Evolutionary conservation across 2,329 filamentous ascomycete species (phyloP).

Genomic region (Nannizziopsis arthrosporioides): DNA sequence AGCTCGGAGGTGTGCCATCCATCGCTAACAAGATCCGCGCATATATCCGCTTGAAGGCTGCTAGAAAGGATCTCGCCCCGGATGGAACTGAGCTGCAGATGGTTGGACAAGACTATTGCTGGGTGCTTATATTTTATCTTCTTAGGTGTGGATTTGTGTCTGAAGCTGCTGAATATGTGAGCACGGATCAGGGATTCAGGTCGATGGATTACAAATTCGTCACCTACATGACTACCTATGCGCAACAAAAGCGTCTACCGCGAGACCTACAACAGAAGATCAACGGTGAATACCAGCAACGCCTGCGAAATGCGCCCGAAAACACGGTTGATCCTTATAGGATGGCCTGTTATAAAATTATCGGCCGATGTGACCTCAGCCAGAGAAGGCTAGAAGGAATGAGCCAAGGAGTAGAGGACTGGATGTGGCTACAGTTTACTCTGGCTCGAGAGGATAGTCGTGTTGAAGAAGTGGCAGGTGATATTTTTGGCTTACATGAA

Average conservation of each 20-base stretch:
- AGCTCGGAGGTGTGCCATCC: conserved; percentile 77
- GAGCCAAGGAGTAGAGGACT: conserved; percentile 51
- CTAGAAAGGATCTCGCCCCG: conserved; percentile 70
- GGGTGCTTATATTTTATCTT: conserved; percentile 89
- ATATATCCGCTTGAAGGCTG: conserved; percentile 70
- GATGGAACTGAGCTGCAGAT: conserved; percentile 72
- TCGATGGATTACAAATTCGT: conserved; percentile 85
- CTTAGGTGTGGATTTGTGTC: conserved; percentile 70
- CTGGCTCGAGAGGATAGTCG: conserved; percentile 51
- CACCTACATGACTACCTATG: conserved; percentile 76
- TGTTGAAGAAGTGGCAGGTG: conserved; percentile 50
- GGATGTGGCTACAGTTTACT: conserved; percentile 55
- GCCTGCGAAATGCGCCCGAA: conserved; percentile 70
- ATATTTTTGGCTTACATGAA: conserved; percentile 52
- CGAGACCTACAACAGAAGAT: conserved; percentile 75
- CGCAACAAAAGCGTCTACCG: conserved; percentile 64
- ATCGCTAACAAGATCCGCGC: conserved; percentile 83
- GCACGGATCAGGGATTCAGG: conserved; percentile 67
- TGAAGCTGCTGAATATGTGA: conserved; percentile 80
- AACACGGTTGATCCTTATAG: conserved; percentile 87
- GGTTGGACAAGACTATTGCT: conserved; percentile 72
- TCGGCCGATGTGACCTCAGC: conserved; percentile 60
- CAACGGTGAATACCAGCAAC: conserved; percentile 78
- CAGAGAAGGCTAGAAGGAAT: conserved; percentile 47
- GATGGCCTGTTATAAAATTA: conserved; percentile 95